A percentile compares a stretch with the other conserved stretches of the same genome.
These are phyloP conservation scores for Beta vulgaris DNA, from an alignment of 148 eudicot genomes.

Conservation along the genomic window DNA sequence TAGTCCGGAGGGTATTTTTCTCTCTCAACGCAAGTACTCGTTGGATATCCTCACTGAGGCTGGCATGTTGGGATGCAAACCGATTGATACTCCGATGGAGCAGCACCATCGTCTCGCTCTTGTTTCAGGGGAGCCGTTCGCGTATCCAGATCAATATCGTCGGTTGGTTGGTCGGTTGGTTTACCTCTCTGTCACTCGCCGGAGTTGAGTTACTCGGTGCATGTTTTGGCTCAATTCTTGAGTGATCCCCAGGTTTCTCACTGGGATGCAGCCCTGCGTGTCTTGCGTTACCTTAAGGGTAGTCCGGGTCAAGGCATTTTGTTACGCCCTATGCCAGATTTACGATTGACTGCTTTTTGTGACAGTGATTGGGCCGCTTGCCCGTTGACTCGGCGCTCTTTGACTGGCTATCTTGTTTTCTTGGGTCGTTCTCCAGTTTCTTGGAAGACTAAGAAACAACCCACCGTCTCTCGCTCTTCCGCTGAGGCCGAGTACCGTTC, in stretches of 20 bases:
- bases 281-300: neutral
- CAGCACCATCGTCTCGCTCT: neutral
- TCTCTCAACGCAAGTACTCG: too few species aligned
- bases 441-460: too few species aligned
- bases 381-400: neutral
- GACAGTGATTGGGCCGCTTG: conserved; percentile 1
- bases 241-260: neutral
- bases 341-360: neutral
- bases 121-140: neutral
- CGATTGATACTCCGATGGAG: neutral
- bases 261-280: neutral
- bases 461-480: neutral
- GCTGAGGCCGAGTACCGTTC: conserved; percentile 8
- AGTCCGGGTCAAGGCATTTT: neutral
- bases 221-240: neutral
- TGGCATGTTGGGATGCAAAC: neutral
- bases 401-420: neutral
- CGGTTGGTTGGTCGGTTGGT: neutral
- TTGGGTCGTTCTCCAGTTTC: neutral
- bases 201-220: neutral
- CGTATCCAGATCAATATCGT: neutral
- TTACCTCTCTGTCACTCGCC: neutral
- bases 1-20: too few species aligned
- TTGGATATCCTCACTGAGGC: neutral
- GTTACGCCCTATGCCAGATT: neutral